Evolutionary conservation across 2,329 filamentous ascomycete species (phyloP).

Genomic region (Neonectria coccinea): DNA sequence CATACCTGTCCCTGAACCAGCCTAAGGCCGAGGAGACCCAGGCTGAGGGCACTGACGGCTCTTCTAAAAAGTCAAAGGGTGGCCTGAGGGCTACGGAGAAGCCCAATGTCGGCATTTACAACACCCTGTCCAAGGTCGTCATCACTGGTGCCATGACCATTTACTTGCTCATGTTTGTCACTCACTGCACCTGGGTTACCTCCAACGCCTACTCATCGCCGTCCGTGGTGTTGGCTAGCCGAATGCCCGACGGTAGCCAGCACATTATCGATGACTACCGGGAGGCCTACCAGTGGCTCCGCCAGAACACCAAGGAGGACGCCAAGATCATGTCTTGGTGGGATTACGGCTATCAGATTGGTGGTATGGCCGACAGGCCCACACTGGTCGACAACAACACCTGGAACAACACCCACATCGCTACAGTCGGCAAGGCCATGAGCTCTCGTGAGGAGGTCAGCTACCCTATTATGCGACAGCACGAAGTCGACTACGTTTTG

Average conservation of each 20-base stretch:
- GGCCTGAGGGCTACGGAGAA: constrained; percentile 77
- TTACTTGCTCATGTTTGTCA: constrained; percentile 92
- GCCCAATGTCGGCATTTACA: constrained; percentile 87
- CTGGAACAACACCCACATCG: constrained; percentile 99
- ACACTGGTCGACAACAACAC: constrained; percentile 99
- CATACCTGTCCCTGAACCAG: constrained; percentile 77
- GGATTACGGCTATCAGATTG: constrained; percentile 99
- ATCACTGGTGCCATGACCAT: constrained; percentile 78
- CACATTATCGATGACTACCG: constrained; percentile 99
- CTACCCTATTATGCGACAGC: constrained; percentile 97
- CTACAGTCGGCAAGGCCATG: constrained; percentile 99
- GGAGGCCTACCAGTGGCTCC: constrained; percentile 99
- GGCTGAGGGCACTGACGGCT: constrained; percentile 56
- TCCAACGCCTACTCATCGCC: constrained; percentile 99
- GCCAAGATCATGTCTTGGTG: constrained; percentile 99
- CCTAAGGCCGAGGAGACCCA: constrained; percentile 65
- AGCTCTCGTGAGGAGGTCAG: constrained; percentile 96
- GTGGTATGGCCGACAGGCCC: constrained; percentile 97
- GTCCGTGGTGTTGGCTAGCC: constrained; percentile 93
- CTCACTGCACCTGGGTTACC: constrained; percentile 99
- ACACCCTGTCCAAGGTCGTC: constrained; percentile 80
- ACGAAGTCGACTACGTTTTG: constrained; percentile 98
- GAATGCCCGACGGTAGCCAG: constrained; percentile 92
- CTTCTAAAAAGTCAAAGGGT: constrained; percentile 66
- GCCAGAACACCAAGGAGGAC: constrained; percentile 93